Percentiles rank a stretch among this genome's conserved stretches.
These are phyloP conservation scores for Coniella vitis DNA, from an alignment of 2,329 filamentous ascomycete genomes.

Conservation along the genomic window DNA sequence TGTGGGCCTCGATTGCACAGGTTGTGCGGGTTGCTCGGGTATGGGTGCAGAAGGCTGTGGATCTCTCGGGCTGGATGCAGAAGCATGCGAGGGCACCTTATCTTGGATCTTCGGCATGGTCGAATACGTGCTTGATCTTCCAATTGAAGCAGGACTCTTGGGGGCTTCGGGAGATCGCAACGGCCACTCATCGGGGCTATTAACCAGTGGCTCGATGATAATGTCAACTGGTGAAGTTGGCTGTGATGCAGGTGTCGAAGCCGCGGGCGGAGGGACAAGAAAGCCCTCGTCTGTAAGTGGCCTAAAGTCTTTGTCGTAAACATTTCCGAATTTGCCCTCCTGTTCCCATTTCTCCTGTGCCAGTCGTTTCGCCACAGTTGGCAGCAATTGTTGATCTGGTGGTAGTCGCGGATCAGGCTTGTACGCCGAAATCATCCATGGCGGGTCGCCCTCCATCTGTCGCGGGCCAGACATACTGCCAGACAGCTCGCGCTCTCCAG, in stretches of 20 bases:
- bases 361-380: slow-evolving; percentile 83
- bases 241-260: slow-evolving; percentile 1
- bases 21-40: slow-evolving; percentile 29
- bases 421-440: slow-evolving; percentile 92
- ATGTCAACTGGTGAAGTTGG: slow-evolving; percentile 27
- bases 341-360: slow-evolving; percentile 95
- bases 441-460: slow-evolving; percentile 86
- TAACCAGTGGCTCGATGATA: slow-evolving; percentile 23
- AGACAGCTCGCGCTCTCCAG: slow-evolving; percentile 49
- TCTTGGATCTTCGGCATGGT: slow-evolving; percentile 56
- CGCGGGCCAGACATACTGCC: slow-evolving; percentile 35
- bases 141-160: slow-evolving; percentile 42
- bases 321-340: slow-evolving; percentile 76
- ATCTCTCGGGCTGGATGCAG: slow-evolving; percentile 39
- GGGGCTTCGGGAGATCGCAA: slow-evolving; percentile 38
- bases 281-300: slow-evolving; percentile 65
- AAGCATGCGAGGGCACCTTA: slow-evolving; percentile 29
- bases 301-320: slow-evolving; percentile 83
- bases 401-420: slow-evolving; percentile 91
- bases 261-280: slow-evolving; percentile 31
- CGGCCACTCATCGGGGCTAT: slow-evolving; percentile 51
- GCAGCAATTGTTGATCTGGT: slow-evolving; percentile 90
- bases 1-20: slow-evolving; percentile 27
- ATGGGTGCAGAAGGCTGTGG: slow-evolving; percentile 35
- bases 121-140: slow-evolving; percentile 48